Conservation (phyloP, 495 filamentous ascomycete species). For the Glonium stellatum region DNA sequence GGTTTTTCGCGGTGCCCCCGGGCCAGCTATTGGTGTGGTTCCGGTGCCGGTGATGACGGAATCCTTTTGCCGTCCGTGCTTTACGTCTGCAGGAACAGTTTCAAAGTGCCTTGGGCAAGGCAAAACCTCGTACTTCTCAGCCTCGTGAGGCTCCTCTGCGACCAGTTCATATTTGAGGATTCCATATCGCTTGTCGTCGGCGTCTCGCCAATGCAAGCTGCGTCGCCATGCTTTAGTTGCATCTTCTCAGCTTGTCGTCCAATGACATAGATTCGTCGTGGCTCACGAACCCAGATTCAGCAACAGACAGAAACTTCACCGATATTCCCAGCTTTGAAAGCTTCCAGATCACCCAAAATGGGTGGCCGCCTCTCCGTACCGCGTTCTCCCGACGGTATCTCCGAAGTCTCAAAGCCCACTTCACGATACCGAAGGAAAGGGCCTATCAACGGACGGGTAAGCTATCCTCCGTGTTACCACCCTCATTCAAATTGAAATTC, state of each 20-base stretch:
- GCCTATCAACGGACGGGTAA: conserved; percentile 28
- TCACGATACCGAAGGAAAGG: conserved; percentile 7
- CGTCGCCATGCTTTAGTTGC: background rate
- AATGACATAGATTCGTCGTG: background rate
- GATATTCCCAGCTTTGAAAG: background rate
- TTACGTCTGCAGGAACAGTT: too few species aligned
- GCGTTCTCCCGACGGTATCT: conserved; percentile 25
- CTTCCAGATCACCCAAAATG: conserved; percentile 20
- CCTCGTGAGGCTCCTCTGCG: too few species aligned
- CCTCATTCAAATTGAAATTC: background rate
- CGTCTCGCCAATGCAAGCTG: background rate
- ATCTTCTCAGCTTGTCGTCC: background rate
- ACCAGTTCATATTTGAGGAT: too few species aligned
- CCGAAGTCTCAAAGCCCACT: conserved; percentile 27
- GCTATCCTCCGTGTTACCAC: background rate
- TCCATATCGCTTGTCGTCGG: too few species aligned
- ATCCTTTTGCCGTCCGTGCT: background rate
- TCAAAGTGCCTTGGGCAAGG: too few species aligned
- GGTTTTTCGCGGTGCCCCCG: too few species aligned
- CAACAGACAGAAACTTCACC: background rate
- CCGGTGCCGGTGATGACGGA: background rate
- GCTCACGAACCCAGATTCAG: background rate
- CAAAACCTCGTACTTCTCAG: too few species aligned
- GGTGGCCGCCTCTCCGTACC: conserved; percentile 34
- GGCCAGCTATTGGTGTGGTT: background rate